A percentile compares a stretch with the other conserved stretches of the same genome.
phyloP scores from a whole-genome alignment of 495 filamentous ascomycete species.

The Astrothelium subdiscretum region DNA sequence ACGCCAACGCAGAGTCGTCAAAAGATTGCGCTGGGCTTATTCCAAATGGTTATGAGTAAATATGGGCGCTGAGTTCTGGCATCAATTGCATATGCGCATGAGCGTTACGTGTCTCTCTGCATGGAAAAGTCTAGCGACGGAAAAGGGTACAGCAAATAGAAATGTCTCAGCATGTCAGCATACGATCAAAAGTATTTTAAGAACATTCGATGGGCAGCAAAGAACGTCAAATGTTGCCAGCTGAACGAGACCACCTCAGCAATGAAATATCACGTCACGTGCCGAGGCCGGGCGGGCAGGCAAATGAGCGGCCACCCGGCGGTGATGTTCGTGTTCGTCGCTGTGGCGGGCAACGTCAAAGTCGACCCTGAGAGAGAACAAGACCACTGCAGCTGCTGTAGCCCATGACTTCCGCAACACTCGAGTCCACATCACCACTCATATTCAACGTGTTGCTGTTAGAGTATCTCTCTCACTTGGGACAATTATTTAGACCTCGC shows the following conservation, averaged over 20 bases:
- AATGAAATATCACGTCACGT: neutral
- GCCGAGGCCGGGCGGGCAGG: neutral
- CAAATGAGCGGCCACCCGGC: neutral
- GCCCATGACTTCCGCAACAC: neutral
- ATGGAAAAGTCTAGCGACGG: neutral
- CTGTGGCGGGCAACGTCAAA: neutral
- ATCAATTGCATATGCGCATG: no score
- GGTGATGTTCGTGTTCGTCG: neutral
- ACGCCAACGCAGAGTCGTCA: constrained; percentile 61
- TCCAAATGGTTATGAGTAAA: constrained; percentile 52
- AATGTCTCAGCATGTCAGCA: neutral
- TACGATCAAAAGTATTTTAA: neutral
- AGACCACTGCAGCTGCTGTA: neutral
- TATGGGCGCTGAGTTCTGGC: no score
- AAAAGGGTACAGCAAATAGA: neutral
- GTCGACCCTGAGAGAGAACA: neutral
- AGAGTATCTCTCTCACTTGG: no score
- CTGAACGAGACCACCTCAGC: neutral
- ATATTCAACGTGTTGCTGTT: neutral
- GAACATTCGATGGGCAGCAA: no score
- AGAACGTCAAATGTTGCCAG: no score
- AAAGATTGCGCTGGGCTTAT: constrained; percentile 82
- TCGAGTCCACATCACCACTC: neutral
- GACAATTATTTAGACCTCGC: no score
- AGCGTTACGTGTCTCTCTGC: neutral